Evolutionary conservation across 108 stramenopile species (phyloP).

Genomic region (Licmophora abbreviata): DNA sequence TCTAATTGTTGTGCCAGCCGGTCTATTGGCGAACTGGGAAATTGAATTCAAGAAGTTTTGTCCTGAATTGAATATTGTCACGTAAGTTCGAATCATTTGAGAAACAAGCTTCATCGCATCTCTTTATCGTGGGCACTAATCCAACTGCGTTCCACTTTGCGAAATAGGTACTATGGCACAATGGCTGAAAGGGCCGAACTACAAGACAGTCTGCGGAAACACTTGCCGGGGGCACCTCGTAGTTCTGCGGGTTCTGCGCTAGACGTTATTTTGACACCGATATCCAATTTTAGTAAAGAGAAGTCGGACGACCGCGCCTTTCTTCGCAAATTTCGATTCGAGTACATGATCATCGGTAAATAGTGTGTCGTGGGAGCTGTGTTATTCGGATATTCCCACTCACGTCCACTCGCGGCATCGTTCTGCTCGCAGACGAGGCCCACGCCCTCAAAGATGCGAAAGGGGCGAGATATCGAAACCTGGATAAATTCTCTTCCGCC

Average conservation of each 20-base stretch:
- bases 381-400: background rate
- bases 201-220: background rate
- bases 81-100: conserved; percentile 56
- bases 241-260: no score
- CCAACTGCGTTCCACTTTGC: no score
- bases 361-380: background rate
- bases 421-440: conserved; percentile 59
- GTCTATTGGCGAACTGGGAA: conserved; percentile 93
- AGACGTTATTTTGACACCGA: conserved; percentile 76
- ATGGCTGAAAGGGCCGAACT: no score
- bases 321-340: conserved; percentile 63
- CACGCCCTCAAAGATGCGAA: conserved; percentile 74
- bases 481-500: conserved; percentile 51
- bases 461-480: conserved; percentile 54
- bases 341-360: conserved; percentile 38
- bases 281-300: conserved; percentile 75
- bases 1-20: conserved; percentile 93
- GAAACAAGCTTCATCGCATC: no score
- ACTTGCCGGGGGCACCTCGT: no score
- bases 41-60: conserved; percentile 88
- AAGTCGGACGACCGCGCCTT: conserved; percentile 66
- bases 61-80: conserved; percentile 76
- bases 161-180: no score
- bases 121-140: no score
- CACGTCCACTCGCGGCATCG: background rate